Conservation (phyloP, 768 basidiomycete genomes). For the Cystobasidium tubakii region DNA sequence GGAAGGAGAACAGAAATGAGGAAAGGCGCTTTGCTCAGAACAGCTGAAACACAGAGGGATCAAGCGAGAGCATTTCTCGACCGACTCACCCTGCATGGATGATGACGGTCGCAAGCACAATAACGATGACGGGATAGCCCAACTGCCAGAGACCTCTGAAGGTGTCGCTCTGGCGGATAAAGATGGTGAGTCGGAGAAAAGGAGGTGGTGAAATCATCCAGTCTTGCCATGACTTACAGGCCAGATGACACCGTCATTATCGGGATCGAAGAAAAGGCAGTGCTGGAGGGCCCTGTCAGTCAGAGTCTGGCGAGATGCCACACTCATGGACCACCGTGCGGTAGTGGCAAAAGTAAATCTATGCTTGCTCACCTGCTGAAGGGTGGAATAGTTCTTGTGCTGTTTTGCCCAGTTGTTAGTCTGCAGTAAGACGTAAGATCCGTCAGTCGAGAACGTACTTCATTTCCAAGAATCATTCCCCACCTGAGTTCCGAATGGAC, state of each 20-base stretch:
- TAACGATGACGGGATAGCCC: conserved; percentile 51
- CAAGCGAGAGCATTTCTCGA: background rate
- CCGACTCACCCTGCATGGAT: conserved; percentile 4
- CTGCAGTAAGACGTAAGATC: background rate
- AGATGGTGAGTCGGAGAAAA: background rate
- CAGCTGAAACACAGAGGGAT: background rate
- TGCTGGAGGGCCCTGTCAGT: conserved; percentile 28
- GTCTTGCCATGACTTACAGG: conserved; percentile 47
- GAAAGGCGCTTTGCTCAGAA: no score
- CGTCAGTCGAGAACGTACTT: no score
- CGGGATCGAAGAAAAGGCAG: conserved; percentile 37
- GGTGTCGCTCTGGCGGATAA: conserved; percentile 48
- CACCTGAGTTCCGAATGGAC: conserved; percentile 33
- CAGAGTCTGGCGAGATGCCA: no score
- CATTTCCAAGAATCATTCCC: no score
- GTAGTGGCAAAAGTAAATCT: no score
- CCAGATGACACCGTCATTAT: conserved; percentile 53
- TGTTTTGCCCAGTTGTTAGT: conserved; percentile 36
- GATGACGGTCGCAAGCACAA: conserved; percentile 49
- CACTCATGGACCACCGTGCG: no score
- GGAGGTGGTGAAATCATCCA: no score
- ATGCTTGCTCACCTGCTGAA: conserved; percentile 13
- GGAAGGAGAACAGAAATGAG: background rate
- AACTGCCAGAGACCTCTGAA: conserved; percentile 52
- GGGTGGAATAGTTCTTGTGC: conserved; percentile 32